A percentile compares a stretch with the other conserved stretches of the same genome.
Evolutionary conservation across 306 rosid genomes (phyloP).

Genomic region (Delonix regia): DNA sequence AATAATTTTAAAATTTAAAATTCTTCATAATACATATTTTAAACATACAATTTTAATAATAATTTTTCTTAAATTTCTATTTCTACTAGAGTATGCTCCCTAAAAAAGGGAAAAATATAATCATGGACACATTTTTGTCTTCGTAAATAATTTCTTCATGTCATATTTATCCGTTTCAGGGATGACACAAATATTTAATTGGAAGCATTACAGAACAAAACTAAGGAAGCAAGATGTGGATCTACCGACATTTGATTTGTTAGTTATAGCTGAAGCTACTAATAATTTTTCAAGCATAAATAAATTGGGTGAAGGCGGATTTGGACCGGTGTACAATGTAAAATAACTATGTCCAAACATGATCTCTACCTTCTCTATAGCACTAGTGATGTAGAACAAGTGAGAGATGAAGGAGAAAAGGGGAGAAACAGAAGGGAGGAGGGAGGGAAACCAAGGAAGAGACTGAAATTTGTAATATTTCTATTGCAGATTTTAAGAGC

Average conservation of each 20-base stretch:
- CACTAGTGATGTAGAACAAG: too few relatives aligned
- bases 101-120: too few relatives aligned
- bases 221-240: constrained; percentile 29
- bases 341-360: background rate
- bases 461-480: too few relatives aligned
- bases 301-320: background rate
- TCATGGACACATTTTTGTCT: background rate
- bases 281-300: background rate
- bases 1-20: too few relatives aligned
- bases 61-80: too few relatives aligned
- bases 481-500: too few relatives aligned
- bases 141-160: background rate
- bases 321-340: background rate
- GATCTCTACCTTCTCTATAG: background rate
- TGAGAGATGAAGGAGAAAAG: too few relatives aligned
- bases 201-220: background rate
- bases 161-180: background rate
- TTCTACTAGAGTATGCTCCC: too few relatives aligned
- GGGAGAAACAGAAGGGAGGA: too few relatives aligned
- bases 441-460: too few relatives aligned
- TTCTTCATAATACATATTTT: too few relatives aligned
- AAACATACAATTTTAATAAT: too few relatives aligned
- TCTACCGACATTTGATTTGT: constrained; percentile 9
- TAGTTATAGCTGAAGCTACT: background rate
- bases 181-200: background rate